These are phyloP conservation scores for Scedosporium aurantiacum DNA, from an alignment of 2,329 filamentous ascomycete genomes.

Conservation along the genomic window DNA sequence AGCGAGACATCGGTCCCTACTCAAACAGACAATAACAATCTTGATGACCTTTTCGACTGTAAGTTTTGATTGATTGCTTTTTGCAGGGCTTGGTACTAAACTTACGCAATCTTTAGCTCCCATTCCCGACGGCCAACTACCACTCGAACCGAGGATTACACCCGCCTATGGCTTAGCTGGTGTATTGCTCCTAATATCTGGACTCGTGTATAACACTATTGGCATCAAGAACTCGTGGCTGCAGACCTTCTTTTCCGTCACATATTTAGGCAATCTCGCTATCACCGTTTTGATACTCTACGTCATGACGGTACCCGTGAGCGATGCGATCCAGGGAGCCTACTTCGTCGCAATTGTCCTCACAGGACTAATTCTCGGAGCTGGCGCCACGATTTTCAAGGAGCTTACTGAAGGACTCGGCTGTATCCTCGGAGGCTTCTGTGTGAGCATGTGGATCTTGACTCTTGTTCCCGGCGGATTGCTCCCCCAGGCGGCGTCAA, in stretches of 20 bases:
- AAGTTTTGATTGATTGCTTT: constrained; percentile 9
- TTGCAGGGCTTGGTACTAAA: too few relatives aligned
- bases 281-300: constrained; percentile 79
- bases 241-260: constrained; percentile 70
- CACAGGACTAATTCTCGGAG: constrained; percentile 65
- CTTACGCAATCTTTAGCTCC: constrained; percentile 9
- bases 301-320: constrained; percentile 71
- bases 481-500: constrained; percentile 48
- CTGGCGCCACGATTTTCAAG: constrained; percentile 62
- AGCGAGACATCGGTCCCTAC: neutral
- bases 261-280: constrained; percentile 60
- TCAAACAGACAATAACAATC: neutral
- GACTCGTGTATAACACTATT: constrained; percentile 60
- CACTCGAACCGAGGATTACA: constrained; percentile 63
- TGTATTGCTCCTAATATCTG: constrained; percentile 61
- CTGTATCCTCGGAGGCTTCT: constrained; percentile 79
- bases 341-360: constrained; percentile 71
- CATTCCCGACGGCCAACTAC: constrained; percentile 40
- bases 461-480: constrained; percentile 67
- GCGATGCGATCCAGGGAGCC: constrained; percentile 66
- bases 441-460: constrained; percentile 82
- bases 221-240: constrained; percentile 75
- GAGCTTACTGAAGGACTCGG: constrained; percentile 75
- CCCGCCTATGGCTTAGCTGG: constrained; percentile 74
- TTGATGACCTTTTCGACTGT: constrained; percentile 3